Percentiles rank a stretch among this genome's conserved stretches.
Conservation (phyloP, 768 basidiomycete species). For the Lactarius hatsudake region DNA sequence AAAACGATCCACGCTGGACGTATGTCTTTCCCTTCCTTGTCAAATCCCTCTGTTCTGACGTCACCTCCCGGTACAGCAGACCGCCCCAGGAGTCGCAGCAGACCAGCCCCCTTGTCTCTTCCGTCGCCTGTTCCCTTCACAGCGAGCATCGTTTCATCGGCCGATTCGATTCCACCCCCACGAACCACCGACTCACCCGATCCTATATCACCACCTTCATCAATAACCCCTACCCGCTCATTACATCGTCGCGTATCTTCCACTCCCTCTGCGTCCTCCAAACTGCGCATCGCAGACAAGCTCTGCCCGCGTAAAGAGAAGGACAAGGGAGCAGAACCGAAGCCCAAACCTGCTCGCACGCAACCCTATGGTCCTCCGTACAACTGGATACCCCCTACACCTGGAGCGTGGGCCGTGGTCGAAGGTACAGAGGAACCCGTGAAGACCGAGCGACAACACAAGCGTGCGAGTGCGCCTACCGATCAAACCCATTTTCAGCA, state of each 20-base stretch:
- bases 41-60: not conserved
- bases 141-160: not conserved
- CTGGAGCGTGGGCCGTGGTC: conserved; percentile 25
- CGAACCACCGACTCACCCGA: conserved; percentile 6
- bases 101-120: conserved; percentile 6
- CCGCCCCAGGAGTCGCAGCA: not conserved
- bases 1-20: conserved; percentile 5
- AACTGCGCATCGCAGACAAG: conserved; percentile 16
- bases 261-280: conserved; percentile 3
- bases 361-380: conserved; percentile 29
- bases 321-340: conserved; percentile 1
- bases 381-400: conserved; percentile 24
- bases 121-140: not conserved
- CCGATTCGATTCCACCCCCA: not conserved
- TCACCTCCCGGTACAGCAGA: not conserved
- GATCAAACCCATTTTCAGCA: not conserved
- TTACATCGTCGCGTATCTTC: conserved; percentile 17
- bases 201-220: not conserved
- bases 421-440: not conserved
- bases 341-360: conserved; percentile 23
- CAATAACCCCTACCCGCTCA: not conserved
- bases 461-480: conserved; percentile 8
- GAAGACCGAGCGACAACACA: not conserved
- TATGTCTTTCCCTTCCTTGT: not conserved
- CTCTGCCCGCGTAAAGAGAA: conserved; percentile 17